phyloP scores from a whole-genome alignment of 805 yeast species.

The Wickerhamomyces subpelliculosus region DNA sequence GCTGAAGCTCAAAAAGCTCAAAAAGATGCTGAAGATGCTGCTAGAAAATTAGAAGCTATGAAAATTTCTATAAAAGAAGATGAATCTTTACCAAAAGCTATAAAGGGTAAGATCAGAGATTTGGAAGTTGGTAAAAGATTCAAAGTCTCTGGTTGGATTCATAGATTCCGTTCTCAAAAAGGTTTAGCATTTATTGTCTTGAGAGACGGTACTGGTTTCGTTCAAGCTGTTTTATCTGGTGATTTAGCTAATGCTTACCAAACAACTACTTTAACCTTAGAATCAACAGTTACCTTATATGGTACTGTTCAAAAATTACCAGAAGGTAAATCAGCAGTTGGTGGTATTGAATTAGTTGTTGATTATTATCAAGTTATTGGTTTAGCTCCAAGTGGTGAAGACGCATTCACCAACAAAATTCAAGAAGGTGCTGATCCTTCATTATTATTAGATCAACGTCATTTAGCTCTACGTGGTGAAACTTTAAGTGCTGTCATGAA shows the following conservation, averaged over 20 bases:
- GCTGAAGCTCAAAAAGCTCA: constrained; percentile 45
- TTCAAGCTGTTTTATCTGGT: constrained; percentile 85
- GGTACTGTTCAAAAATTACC: constrained; percentile 83
- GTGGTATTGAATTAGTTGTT: constrained; percentile 88
- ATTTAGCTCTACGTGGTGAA: constrained; percentile 94
- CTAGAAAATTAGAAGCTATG: constrained; percentile 71
- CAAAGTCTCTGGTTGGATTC: constrained; percentile 89
- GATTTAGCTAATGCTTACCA: constrained; percentile 87
- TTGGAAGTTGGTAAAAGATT: constrained; percentile 63
- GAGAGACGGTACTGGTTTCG: constrained; percentile 91
- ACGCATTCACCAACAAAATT: constrained; percentile 88
- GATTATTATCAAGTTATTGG: constrained; percentile 89
- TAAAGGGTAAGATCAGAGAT: constrained; percentile 50
- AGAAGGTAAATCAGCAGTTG: constrained; percentile 96
- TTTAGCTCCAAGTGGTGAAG: constrained; percentile 94
- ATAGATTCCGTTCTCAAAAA: constrained; percentile 88
- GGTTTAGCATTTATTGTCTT: constrained; percentile 85
- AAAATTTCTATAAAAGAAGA: constrained; percentile 74
- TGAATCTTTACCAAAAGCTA: constrained; percentile 60
- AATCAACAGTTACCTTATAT: constrained; percentile 71
- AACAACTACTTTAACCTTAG: constrained; percentile 81
- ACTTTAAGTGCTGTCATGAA: constrained; percentile 87
- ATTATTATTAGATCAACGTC: constrained; percentile 88
- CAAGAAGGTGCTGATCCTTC: constrained; percentile 94
- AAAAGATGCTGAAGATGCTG: constrained; percentile 64